Conservation (phyloP, 1,284 basidiomycete species). For the Retiboletus flavoniger region DNA sequence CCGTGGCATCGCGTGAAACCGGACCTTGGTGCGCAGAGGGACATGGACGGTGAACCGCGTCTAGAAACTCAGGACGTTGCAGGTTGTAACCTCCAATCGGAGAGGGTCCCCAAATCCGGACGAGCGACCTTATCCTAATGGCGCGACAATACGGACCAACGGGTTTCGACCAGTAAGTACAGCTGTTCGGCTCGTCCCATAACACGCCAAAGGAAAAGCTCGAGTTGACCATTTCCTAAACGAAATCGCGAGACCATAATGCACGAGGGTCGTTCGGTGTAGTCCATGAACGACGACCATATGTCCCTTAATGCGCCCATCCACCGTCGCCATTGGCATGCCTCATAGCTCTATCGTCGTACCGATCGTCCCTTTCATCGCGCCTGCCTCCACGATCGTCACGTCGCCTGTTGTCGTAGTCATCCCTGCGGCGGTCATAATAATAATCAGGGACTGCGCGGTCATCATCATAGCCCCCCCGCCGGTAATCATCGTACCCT, state of each 20-base stretch:
- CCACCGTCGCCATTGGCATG: constrained; percentile 71
- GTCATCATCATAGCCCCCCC: constrained; percentile 71
- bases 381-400: constrained; percentile 63
- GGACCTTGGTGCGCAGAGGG: constrained; percentile 14
- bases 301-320: constrained; percentile 58
- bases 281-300: constrained; percentile 42
- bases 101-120: constrained; percentile 30
- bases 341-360: constrained; percentile 67
- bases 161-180: constrained; percentile 43
- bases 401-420: constrained; percentile 55
- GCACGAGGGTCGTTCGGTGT: constrained; percentile 43
- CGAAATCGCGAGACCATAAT: constrained; percentile 43
- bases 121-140: constrained; percentile 33
- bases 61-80: constrained; percentile 24
- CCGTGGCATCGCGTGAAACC: constrained; percentile 9
- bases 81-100: constrained; percentile 15
- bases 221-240: constrained; percentile 41
- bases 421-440: constrained; percentile 80
- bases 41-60: constrained; percentile 5
- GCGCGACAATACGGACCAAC: constrained; percentile 36
- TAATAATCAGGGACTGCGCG: constrained; percentile 71
- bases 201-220: constrained; percentile 40
- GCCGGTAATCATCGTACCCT: constrained; percentile 81
- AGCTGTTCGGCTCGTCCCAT: constrained; percentile 39
- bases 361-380: constrained; percentile 76